Percentiles rank a stretch among this genome's conserved stretches.
These are phyloP conservation scores for Candida tammaniensis DNA, from an alignment of 805 yeast genomes.

Conservation along the genomic window DNA sequence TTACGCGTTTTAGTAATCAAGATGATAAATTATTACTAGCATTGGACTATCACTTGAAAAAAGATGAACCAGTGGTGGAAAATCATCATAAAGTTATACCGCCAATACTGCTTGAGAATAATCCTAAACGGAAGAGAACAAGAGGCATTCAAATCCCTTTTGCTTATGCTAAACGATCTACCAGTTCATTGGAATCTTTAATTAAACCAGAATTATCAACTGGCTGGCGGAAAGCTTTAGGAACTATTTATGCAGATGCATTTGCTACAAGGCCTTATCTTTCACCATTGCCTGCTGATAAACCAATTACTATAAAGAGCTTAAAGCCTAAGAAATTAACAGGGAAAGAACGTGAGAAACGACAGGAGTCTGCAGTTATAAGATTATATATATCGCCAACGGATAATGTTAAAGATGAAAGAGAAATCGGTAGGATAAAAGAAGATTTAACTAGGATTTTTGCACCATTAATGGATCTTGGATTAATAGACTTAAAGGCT, in stretches of 20 bases:
- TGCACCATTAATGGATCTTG: conserved; percentile 59
- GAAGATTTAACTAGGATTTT: conserved; percentile 66
- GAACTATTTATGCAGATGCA: conserved; percentile 57
- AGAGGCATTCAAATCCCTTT: conserved; percentile 14
- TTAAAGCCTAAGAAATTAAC: conserved; percentile 23
- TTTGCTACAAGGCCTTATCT: conserved; percentile 71
- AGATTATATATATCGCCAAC: conserved; percentile 26
- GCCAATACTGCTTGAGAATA: conserved; percentile 11
- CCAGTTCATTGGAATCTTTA: conserved; percentile 1
- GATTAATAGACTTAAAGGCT: conserved; percentile 53
- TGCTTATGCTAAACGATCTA: conserved; percentile 11
- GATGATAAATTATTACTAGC: conserved; percentile 11
- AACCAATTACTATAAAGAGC: conserved; percentile 38
- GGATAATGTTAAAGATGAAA: conserved; percentile 18
- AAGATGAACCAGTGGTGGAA: background rate
- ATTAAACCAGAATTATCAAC: background rate
- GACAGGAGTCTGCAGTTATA: conserved; percentile 30
- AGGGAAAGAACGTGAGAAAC: conserved; percentile 13
- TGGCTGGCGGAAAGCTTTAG: conserved; percentile 46
- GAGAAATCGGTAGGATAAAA: conserved; percentile 76
- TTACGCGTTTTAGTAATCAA: conserved; percentile 2
- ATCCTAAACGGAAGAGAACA: conserved; percentile 12
- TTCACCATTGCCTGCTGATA: conserved; percentile 44
- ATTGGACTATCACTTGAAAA: conserved; percentile 9
- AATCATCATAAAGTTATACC: conserved; percentile 10